Base-by-base conservation (phyloP, 2,329 filamentous ascomycete species). In the Rhexocercosporidium sp. region DNA sequence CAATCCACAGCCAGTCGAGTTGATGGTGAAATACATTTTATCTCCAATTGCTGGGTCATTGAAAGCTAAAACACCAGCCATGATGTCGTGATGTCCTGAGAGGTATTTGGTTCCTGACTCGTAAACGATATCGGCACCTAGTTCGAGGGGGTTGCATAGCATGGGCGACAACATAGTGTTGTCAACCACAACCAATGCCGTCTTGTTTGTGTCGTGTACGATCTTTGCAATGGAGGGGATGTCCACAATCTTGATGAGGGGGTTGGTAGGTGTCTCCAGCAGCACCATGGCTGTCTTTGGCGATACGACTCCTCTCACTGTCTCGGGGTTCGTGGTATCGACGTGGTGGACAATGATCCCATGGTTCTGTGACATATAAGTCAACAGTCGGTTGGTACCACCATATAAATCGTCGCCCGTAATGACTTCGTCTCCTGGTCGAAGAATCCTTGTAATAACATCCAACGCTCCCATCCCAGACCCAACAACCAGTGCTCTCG, bases 81-180 rank as follows among this genome's bases (percentile, higher is more conserved):
- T 99, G 77, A 99, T 91, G 78, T 99, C 96, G 83, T 99, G 96
- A 79, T 99, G 96, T 37, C 96, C 96, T 1, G 94, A 98, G 6
- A 99, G 86, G 77, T 99, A 99, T 80, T 99, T 99, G 27, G 96
- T 99, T 65, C 96, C 96, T 29, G 92, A 97, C 82, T 99, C 96
- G 81, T 99, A 99, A 65, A 97, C 93, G 73, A 99, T 92, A 76
- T 99, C 96, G 18, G 95, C 94, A 66, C 96, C 96, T 31, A 98
- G 86, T 69, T 98, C 95, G 20, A 99, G 88, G 6, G 96, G 96
- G 81, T 97, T 98, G 76, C 90, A 90, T 8, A 99, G 89, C 83
- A 97, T 90, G 12, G 96, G 96, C 1, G 94, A 97, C 72, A 99
- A 90, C 96, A 99, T 99, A 66, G 96, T 99, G 83, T 99, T 99